These are phyloP conservation scores for Salvia miltiorrhiza DNA, from an alignment of 257 asterid species.

Conservation along the genomic window DNA sequence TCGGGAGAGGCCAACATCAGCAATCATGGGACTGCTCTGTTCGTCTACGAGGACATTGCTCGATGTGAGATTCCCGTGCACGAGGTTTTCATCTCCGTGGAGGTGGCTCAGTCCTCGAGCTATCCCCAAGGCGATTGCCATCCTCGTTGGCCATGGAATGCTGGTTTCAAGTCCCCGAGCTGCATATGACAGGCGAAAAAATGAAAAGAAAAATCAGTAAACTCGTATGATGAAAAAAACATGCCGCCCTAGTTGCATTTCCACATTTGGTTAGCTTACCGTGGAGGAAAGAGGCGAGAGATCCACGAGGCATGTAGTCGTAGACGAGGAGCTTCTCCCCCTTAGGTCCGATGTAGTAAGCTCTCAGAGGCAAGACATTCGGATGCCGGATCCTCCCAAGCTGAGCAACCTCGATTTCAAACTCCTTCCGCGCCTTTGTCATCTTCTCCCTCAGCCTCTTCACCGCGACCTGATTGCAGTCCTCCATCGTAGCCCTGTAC, in stretches of 20 bases:
- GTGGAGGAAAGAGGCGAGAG: conserved; percentile 89
- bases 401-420: conserved; percentile 66
- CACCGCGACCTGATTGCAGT: conserved; percentile 71
- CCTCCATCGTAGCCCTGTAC: conserved; percentile 88
- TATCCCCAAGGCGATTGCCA: conserved; percentile 60
- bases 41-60: conserved; percentile 69
- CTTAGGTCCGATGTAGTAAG: conserved; percentile 89
- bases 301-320: conserved; percentile 70
- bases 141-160: conserved; percentile 75
- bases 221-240: background rate
- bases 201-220: background rate
- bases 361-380: conserved; percentile 72
- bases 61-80: conserved; percentile 49
- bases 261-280: conserved; percentile 37
- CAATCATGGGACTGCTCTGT: conserved; percentile 54
- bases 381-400: conserved; percentile 80
- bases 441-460: conserved; percentile 92
- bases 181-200: conserved; percentile 26
- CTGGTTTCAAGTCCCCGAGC: conserved; percentile 54
- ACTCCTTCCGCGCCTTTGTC: conserved; percentile 76
- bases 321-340: conserved; percentile 95
- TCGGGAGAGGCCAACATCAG: conserved; percentile 41
- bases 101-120: conserved; percentile 65
- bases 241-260: background rate
- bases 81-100: conserved; percentile 51